phyloP scores from a whole-genome alignment of 139 green algal genomes.

The Pseudopediastrum boryanum region DNA sequence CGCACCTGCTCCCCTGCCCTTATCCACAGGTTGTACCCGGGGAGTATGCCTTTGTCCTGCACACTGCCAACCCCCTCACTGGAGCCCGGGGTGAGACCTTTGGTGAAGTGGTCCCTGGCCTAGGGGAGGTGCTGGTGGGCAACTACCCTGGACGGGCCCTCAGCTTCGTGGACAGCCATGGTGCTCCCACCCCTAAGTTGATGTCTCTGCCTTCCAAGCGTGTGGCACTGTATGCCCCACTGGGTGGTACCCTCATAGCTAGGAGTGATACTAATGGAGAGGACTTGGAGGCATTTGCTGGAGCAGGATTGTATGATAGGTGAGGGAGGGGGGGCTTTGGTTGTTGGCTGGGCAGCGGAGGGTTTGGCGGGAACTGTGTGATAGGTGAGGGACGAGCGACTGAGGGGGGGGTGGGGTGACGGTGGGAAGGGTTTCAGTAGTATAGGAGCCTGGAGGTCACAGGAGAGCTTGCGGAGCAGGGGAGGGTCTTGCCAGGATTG shows the following conservation, averaged over 20 bases:
- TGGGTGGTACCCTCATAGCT: constrained; percentile 44
- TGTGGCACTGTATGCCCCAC: constrained; percentile 49
- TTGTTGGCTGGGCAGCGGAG: no score
- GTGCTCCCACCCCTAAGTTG: not conserved
- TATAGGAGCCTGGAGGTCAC: no score
- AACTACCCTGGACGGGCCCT: constrained; percentile 71
- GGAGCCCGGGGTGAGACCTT: constrained; percentile 49
- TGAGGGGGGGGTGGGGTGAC: no score
- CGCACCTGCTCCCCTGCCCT: no score
- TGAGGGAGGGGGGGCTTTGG: constrained; percentile 16
- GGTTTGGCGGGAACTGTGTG: no score
- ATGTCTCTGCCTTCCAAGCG: constrained; percentile 75
- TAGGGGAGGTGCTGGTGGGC: constrained; percentile 85
- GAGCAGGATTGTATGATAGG: constrained; percentile 84
- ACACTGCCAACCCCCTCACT: constrained; percentile 87
- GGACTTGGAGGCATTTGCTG: constrained; percentile 87
- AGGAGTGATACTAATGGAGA: constrained; percentile 95
- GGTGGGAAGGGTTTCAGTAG: no score
- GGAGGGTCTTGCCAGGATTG: no score
- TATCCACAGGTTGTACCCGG: constrained; percentile 66
- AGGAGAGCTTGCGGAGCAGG: no score
- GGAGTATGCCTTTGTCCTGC: constrained; percentile 92
- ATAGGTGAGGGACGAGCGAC: no score
- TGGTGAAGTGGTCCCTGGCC: constrained; percentile 81
- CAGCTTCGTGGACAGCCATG: not conserved